Evolutionary conservation across 441 rosid genomes (phyloP), one percentile per base, ranked within the genome.

Genomic region (Populus hybrid): DNA sequence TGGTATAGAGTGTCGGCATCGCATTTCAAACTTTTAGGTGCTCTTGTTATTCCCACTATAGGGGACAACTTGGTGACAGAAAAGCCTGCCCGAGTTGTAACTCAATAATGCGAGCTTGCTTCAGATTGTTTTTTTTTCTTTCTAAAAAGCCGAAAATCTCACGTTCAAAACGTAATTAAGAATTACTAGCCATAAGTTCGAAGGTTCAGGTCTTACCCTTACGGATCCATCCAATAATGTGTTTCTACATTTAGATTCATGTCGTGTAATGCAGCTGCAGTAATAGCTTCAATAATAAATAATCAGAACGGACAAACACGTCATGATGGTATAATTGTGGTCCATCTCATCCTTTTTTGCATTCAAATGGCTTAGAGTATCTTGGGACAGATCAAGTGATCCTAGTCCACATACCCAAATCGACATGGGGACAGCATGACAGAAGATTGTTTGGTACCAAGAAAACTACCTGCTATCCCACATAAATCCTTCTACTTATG

Each of bases 331-430:
- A 65, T 59, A 16, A 63, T 36, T 76, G 85, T 84, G 82, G 88
- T 75, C 81, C 82, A 79, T 70, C 66, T 21, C 23, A 68, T 6
- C 50, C 20, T 34, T 34, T 63, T 42, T 57, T 26, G 65, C 67
- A 59, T 78, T 82, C 50, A 63, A 73, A 57, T 74, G 80, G 80
- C 38, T 50, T 36, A 67, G 30, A n/a, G 57, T 78, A 70, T 70
- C 30, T 70, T 59, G 71, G 73, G 75, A 75, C 18, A 70, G 80
- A 57, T 78, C 61, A 35, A 73, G 76, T 63, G 34, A 78, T 80
- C 78, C 72, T 80, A 75, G 85, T 78, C 91, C 91, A 80, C 86
- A 83, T 11, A 69, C 35, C 71, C 71, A 79, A 7, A 53, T 64
- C 36, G 67, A n/a, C 53, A 76, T 69, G 79, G 80, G 74, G 81